Conservation (phyloP, 805 yeast species). For the Ogataea glucozyma region DNA sequence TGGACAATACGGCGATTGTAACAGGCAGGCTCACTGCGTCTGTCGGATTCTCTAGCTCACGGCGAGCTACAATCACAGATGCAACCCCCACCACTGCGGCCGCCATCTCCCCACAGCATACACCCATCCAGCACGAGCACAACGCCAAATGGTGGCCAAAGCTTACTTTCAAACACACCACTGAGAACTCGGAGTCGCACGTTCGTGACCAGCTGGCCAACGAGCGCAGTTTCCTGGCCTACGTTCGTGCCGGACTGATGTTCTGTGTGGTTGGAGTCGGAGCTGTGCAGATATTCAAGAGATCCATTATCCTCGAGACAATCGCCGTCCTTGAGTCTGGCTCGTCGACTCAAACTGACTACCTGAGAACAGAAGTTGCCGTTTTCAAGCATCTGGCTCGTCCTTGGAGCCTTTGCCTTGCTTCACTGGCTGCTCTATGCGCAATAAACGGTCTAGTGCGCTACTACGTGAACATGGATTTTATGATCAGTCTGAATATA, state of each 20-base stretch:
- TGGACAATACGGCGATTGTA: neutral
- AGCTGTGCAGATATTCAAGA: conserved; percentile 43
- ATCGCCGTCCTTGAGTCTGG: conserved; percentile 2
- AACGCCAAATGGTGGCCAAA: too few species aligned
- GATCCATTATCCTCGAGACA: conserved; percentile 20
- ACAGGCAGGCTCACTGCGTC: neutral
- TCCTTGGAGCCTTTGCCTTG: conserved; percentile 19
- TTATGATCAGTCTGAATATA: conserved; percentile 15
- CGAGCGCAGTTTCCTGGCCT: conserved; percentile 50
- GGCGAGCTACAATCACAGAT: neutral
- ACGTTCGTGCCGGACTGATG: conserved; percentile 43
- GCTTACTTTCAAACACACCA: too few species aligned
- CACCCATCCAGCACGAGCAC: too few species aligned
- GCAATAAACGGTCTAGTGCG: conserved; percentile 16
- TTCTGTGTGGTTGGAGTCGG: conserved; percentile 44
- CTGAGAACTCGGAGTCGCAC: conserved; percentile 42
- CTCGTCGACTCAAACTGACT: neutral
- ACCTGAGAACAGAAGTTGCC: conserved; percentile 4
- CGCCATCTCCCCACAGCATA: neutral
- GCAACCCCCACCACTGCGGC: neutral
- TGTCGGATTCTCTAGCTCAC: neutral
- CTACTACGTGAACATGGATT: conserved; percentile 22
- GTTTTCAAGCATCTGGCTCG: conserved; percentile 14
- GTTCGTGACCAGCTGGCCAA: conserved; percentile 52
- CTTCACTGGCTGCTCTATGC: conserved; percentile 11